phyloP scores from a whole-genome alignment of 257 asterid species.

The Lantana camara region DNA sequence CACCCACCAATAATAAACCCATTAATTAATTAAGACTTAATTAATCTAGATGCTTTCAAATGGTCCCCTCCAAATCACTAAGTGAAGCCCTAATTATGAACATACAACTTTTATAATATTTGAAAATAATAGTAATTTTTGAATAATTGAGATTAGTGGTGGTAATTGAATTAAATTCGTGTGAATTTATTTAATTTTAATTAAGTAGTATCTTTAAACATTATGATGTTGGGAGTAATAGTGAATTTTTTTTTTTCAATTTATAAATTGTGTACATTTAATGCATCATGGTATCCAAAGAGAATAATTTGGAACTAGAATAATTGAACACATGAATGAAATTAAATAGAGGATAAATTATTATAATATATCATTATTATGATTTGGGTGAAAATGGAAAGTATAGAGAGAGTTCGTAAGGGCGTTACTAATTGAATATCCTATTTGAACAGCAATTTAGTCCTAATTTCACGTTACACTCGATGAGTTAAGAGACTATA shows the following conservation, averaged over 20 bases:
- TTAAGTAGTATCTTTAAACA: slow-evolving; percentile 23
- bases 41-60: slow-evolving; percentile 39
- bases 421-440: no score
- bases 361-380: neutral
- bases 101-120: slow-evolving; percentile 11
- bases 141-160: slow-evolving; percentile 24
- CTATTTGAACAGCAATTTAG: no score
- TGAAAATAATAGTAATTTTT: neutral
- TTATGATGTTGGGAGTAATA: slow-evolving; percentile 33
- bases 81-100: slow-evolving; percentile 39
- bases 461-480: no score
- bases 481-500: no score
- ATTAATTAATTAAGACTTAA: slow-evolving; percentile 42
- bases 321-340: slow-evolving; percentile 6
- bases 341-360: slow-evolving; percentile 1
- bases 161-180: slow-evolving; percentile 24
- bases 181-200: neutral
- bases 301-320: slow-evolving; percentile 13
- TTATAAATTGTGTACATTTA: neutral
- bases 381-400: neutral
- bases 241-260: slow-evolving; percentile 7
- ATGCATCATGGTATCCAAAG: slow-evolving; percentile 6
- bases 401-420: no score
- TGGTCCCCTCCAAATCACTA: slow-evolving; percentile 66
- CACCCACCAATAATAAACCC: slow-evolving; percentile 30